Evolutionary conservation across 768 basidiomycete species (phyloP), one percentile per base, ranked within the genome.

Genomic region (Lactarius sanguifluus): DNA sequence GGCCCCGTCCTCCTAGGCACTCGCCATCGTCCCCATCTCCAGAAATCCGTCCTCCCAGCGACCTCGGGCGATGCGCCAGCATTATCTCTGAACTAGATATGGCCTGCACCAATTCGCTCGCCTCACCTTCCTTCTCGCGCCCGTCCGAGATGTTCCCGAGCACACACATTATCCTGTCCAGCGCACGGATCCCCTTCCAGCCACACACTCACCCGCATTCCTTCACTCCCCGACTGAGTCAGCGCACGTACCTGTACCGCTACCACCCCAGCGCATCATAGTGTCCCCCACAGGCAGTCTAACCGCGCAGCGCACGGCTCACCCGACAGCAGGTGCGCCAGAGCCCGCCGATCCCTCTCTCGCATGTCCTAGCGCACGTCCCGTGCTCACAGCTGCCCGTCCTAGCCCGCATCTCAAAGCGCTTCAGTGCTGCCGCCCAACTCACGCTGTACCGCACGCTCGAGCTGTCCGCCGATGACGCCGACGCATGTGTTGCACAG

Each of bases 371-470:
- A 55, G 61, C 71, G 10, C 69, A 65, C 57, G 45, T 72, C 5
- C 32, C 70, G 5, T 70, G 64, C 25, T n/a, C 60, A 4, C 70
- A 69, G 57, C 61, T 75, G 7, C 54, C 75, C 16, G 56, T 70
- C 3, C 62, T 75, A 45, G 70, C 73, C 6, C 71, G 64, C 10
- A 72, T 73, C 16, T 77, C 76, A n/a, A 65, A 61, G 18, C 55
- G 67, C 12, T 74, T 76, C 57, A 66, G 70, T 20, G 34, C 61
- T 7, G 66, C 73, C 0, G 73, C 74, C 0, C 72, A 72, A 5
- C 47, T 62, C 2, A 67, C 64, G 15, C 66, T 77, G 34, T 78
- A 78, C 59, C 65, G 57, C 41, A 58, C 67, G 30, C 61, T 77
- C 20, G 71, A 73, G 60, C 61, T 75, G 9, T 28, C 72, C 20